Conservation (phyloP, 1,139 yeast species). For the Geotrichum klebahnii region DNA sequence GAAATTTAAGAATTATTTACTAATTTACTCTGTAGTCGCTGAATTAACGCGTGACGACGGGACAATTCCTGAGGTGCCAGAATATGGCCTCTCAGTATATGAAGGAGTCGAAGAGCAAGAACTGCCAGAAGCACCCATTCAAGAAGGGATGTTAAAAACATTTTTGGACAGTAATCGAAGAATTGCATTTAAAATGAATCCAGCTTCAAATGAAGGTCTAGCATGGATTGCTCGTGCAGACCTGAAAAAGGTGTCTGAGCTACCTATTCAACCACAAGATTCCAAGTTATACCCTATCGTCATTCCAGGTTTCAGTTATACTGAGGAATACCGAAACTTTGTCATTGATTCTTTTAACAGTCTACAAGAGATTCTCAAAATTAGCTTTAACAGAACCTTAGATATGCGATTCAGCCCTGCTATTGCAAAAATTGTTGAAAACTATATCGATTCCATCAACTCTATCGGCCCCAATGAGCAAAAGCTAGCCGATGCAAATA, state of each 20-base stretch:
- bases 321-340: constrained; percentile 41
- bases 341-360: constrained; percentile 38
- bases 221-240: constrained; percentile 42
- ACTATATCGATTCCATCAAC: constrained; percentile 19
- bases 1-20: background rate
- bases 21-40: constrained; percentile 2
- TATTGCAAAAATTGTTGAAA: constrained; percentile 16
- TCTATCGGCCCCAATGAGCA: constrained; percentile 19
- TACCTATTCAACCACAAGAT: constrained; percentile 29
- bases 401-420: constrained; percentile 20
- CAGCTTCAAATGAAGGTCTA: constrained; percentile 42
- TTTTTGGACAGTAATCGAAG: constrained; percentile 40
- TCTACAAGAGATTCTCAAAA: constrained; percentile 15
- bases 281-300: constrained; percentile 42
- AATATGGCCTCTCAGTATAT: constrained; percentile 15
- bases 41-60: constrained; percentile 15
- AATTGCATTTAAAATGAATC: constrained; percentile 44
- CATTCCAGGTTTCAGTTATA: constrained; percentile 41
- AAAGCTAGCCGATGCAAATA: constrained; percentile 26
- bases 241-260: constrained; percentile 22
- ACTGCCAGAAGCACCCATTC: constrained; percentile 35
- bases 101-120: constrained; percentile 12
- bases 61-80: constrained; percentile 13
- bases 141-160: constrained; percentile 32
- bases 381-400: constrained; percentile 7